Base-by-base conservation (phyloP, 106 monocot species). In the Dendrobium catenatum region DNA sequence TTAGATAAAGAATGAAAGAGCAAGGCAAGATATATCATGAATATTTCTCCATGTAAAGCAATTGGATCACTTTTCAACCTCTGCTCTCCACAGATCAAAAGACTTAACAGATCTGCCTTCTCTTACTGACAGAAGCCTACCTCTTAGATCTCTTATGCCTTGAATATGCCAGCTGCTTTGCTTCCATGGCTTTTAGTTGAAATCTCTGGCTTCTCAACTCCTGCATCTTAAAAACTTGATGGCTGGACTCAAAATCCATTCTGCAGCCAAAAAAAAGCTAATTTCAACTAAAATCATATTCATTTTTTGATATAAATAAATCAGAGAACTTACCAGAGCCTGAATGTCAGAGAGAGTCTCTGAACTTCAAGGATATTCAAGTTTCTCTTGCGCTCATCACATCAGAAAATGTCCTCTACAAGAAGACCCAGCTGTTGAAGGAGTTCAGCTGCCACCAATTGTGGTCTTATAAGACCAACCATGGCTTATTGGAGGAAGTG, bases 131-230 rank as follows among this genome's bases (percentile, higher is more conserved):
- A 80, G 19, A 80, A 55, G 67, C n/a, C 31, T 83, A 97, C 94
- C 94, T 94, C 80, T 91, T 90, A 56, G 82, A 92, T 41, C 86
- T 78, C 61, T 85, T 89, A 56, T 90, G 88, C 86, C 66, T 84
- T 77, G 84, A 73, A 78, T 78, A 84, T 6, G 24, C 47, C 19
- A 41, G 42, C 37, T 76, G 48, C 42, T 68, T 82, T 55, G 83
- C 47, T 40, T 86, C 85, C 82, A 86, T 42, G 58, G 70, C 56
- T 74, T 78, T 70, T 54, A 78, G 29, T 6, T 11, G 1, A 78
- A 55, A 72, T 55, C n/a, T 70, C 51, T 24, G 77, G 44, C 64
- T 82, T 72, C 72, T 40, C 37, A 66, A 2, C 40, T 40, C 64
- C 64, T 72, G 37, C 72, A 72, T 40, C 40, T 72, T 2, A 1